Evolutionary conservation across 331 rosid genomes (phyloP).

Genomic region (Saraca asoca): DNA sequence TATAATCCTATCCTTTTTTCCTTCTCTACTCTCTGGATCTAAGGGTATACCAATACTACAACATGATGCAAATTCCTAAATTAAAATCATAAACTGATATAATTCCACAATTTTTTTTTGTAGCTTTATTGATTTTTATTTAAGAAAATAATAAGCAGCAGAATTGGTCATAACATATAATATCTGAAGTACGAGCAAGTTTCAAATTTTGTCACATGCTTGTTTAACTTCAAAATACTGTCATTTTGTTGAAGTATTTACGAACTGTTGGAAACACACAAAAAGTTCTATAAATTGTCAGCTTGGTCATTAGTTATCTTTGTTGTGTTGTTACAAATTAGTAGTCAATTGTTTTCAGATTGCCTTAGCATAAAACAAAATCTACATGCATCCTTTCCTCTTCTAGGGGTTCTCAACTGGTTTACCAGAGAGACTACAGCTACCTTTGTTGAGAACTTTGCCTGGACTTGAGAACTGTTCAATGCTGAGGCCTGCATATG

Average conservation of each 20-base stretch:
- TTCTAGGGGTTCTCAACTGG: conserved; percentile 94
- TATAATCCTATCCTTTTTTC: background rate
- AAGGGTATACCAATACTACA: background rate
- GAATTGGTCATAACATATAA: conserved; percentile 14
- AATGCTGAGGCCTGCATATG: conserved; percentile 98
- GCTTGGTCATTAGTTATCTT: background rate
- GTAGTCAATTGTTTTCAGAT: conserved; percentile 18
- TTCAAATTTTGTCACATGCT: conserved; percentile 16
- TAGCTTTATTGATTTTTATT: background rate
- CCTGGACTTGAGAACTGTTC: conserved; percentile 98
- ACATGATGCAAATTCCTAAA: conserved; percentile 22
- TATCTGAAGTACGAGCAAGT: conserved; percentile 9
- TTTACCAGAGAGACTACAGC: conserved; percentile 89
- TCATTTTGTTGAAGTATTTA: conserved; percentile 14
- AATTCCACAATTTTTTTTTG: background rate
- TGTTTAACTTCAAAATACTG: conserved; percentile 22
- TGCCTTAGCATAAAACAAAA: conserved; percentile 11
- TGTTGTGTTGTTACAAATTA: background rate
- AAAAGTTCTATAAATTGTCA: background rate
- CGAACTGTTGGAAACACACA: conserved; percentile 6
- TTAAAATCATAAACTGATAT: conserved; percentile 12
- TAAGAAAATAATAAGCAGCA: conserved; percentile 8
- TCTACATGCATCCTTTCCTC: conserved; percentile 29
- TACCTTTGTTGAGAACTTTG: conserved; percentile 92
- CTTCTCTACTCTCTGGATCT: conserved; percentile 7